phyloP scores from a whole-genome alignment of 2,329 filamentous ascomycete species.

The Exutisphaerella laricina region DNA sequence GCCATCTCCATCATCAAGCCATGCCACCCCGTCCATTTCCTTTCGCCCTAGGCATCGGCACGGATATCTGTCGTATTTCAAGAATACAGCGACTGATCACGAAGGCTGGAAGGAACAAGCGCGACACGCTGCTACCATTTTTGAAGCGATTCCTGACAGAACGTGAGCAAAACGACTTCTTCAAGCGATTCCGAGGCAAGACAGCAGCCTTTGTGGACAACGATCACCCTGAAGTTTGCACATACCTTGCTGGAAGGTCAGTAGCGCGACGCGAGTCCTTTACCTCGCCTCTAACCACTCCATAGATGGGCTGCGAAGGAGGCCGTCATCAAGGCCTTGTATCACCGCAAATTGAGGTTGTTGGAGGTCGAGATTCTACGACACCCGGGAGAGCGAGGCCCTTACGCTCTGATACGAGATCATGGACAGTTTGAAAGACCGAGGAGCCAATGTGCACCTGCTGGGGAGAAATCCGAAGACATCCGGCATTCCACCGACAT shows the following conservation, averaged over 20 bases:
- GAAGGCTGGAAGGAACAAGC: conserved; percentile 14
- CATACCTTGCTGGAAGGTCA: conserved; percentile 24
- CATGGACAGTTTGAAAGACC: not conserved
- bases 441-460: not conserved
- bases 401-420: conserved; percentile 51
- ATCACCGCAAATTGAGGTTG: conserved; percentile 28
- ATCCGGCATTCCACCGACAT: not conserved
- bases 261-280: not conserved
- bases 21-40: conserved; percentile 54
- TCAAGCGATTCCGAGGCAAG: conserved; percentile 3
- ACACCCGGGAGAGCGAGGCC: conserved; percentile 59
- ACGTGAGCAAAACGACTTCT: conserved; percentile 24
- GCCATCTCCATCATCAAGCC: not conserved
- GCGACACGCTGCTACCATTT: conserved; percentile 15
- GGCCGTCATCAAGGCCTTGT: conserved; percentile 43
- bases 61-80: conserved; percentile 67
- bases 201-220: not conserved
- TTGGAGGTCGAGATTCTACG: conserved; percentile 38
- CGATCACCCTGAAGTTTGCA: not conserved
- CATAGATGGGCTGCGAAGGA: conserved; percentile 47
- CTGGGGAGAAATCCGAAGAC: not conserved
- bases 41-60: conserved; percentile 64
- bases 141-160: conserved; percentile 24
- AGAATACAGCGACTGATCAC: conserved; percentile 59
- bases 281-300: not conserved